phyloP scores from a whole-genome alignment of 1,284 basidiomycete genomes.

The Trametes pubescens region DNA sequence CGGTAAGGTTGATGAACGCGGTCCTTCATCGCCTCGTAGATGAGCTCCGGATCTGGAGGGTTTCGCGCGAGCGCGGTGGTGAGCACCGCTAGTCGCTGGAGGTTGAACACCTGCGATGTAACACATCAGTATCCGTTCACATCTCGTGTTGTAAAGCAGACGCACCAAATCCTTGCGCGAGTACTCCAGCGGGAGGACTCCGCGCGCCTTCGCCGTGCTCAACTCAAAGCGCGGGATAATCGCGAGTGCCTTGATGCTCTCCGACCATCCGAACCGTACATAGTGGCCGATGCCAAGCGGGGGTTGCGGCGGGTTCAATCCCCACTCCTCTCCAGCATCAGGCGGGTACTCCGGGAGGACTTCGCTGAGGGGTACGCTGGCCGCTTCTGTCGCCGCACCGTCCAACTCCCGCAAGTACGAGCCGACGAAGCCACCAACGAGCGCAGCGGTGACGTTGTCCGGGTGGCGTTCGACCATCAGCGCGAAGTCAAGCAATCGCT shows the following conservation, averaged over 20 bases:
- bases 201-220: conserved; percentile 93
- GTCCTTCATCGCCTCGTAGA: conserved; percentile 99
- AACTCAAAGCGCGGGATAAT: conserved; percentile 98
- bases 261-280: conserved; percentile 90
- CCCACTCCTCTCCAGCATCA: conserved; percentile 93
- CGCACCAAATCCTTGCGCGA: conserved; percentile 91
- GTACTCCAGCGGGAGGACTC: conserved; percentile 87
- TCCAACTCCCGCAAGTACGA: conserved; percentile 95
- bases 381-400: conserved; percentile 75
- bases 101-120: conserved; percentile 87
- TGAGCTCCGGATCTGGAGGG: conserved; percentile 92
- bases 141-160: conserved; percentile 27
- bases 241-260: conserved; percentile 90
- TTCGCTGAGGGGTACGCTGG: conserved; percentile 93
- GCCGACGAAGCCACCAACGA: conserved; percentile 98
- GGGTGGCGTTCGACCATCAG: conserved; percentile 99
- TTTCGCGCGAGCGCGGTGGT: conserved; percentile 93
- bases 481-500: conserved; percentile 92
- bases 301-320: conserved; percentile 85
- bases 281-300: conserved; percentile 95
- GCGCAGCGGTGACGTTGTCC: conserved; percentile 98
- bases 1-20: conserved; percentile 98
- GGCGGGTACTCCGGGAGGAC: conserved; percentile 97
- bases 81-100: conserved; percentile 97
- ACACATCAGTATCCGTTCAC: background rate